Percentiles rank a stretch among this genome's conserved stretches.
Evolutionary conservation across 2,329 filamentous ascomycete genomes (phyloP).

Genomic region (Talaromyces sp.): DNA sequence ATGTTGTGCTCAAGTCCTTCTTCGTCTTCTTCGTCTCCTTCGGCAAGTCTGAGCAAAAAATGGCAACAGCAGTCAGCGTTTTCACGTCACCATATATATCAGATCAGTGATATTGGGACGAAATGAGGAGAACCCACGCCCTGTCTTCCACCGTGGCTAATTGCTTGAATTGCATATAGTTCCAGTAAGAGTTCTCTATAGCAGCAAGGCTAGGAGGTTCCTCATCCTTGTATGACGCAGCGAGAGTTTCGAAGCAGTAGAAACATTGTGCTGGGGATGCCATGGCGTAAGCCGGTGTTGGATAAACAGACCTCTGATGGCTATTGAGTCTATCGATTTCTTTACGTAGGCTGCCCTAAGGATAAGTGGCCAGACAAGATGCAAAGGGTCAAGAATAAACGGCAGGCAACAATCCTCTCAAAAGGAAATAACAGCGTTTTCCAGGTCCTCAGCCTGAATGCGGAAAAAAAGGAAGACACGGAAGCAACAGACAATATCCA

Average conservation of each 20-base stretch:
- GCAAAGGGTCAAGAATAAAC: too few species aligned
- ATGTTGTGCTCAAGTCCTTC: slow-evolving; percentile 16
- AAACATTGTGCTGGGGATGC: slow-evolving; percentile 80
- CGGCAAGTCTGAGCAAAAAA: not conserved
- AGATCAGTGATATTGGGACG: not conserved
- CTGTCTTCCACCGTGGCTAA: slow-evolving; percentile 31
- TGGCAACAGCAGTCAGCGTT: not conserved
- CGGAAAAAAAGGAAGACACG: too few species aligned
- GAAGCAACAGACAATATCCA: too few species aligned
- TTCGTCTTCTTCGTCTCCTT: slow-evolving; percentile 1
- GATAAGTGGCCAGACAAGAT: not conserved
- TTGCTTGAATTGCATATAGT: slow-evolving; percentile 42
- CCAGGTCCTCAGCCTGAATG: not conserved
- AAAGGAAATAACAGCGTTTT: too few species aligned
- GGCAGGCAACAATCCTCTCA: not conserved
- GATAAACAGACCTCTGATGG: not conserved
- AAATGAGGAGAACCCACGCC: slow-evolving; percentile 17
- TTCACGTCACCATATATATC: not conserved
- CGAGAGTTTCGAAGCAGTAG: slow-evolving; percentile 85
- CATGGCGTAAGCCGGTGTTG: slow-evolving; percentile 50
- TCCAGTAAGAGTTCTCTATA: slow-evolving; percentile 64
- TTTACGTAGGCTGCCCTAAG: not conserved
- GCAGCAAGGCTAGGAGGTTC: slow-evolving; percentile 61
- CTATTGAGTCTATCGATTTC: not conserved
- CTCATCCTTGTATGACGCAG: slow-evolving; percentile 67